Conservation (phyloP, 2,329 filamentous ascomycete species). For the Fusarium sp. region DNA sequence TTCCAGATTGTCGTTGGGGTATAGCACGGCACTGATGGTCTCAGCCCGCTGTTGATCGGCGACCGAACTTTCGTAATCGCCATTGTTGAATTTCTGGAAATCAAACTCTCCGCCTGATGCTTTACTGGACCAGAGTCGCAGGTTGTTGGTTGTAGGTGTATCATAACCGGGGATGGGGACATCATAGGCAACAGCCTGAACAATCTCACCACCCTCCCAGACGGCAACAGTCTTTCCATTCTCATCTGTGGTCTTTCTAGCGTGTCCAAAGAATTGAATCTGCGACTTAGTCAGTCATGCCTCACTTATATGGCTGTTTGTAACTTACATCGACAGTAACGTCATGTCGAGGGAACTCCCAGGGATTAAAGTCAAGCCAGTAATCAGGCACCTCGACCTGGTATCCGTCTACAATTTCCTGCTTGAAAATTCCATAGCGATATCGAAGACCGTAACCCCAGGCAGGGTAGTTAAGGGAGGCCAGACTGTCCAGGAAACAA, state of each 20-base stretch:
- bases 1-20: slow-evolving; percentile 97
- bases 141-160: slow-evolving; percentile 93
- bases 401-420: slow-evolving; percentile 98
- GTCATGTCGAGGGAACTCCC: slow-evolving; percentile 97
- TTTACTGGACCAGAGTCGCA: slow-evolving; percentile 97
- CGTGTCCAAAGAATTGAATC: slow-evolving; percentile 94
- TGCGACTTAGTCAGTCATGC: slow-evolving; percentile 42
- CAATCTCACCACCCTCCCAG: slow-evolving; percentile 95
- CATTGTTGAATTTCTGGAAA: slow-evolving; percentile 99
- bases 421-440: slow-evolving; percentile 98
- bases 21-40: slow-evolving; percentile 96
- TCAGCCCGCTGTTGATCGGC: slow-evolving; percentile 99
- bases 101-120: slow-evolving; percentile 97
- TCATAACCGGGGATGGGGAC: slow-evolving; percentile 91
- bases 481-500: slow-evolving; percentile 96
- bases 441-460: slow-evolving; percentile 98
- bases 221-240: slow-evolving; percentile 79
- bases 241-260: slow-evolving; percentile 79
- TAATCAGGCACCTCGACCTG: slow-evolving; percentile 99
- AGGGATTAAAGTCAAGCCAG: slow-evolving; percentile 99
- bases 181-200: slow-evolving; percentile 93
- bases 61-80: slow-evolving; percentile 97
- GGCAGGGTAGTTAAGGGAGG: slow-evolving; percentile 92
- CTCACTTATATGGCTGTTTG: not conserved
- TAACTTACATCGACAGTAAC: slow-evolving; percentile 83